Base-by-base conservation (phyloP, 805 yeast species). In the Candida tallmaniae region DNA sequence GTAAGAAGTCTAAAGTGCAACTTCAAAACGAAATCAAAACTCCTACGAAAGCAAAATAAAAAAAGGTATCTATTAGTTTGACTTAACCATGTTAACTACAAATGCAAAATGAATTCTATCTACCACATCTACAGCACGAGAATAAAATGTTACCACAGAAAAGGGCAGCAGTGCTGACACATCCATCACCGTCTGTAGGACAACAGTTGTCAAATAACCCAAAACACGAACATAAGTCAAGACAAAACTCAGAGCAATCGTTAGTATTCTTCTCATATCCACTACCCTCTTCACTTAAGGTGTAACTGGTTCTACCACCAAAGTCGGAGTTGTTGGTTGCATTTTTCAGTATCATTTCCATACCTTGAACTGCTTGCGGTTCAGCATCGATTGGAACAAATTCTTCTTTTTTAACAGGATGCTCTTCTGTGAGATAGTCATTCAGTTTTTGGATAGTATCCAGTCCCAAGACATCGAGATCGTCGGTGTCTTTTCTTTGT, bases 161-260 rank as follows among this genome's bases (percentile, higher is more conserved):
- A 1, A 57, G 47, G 7, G 68, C 68, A 19, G 53, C 38, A 15
- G 60, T 43, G 28, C 62, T 54, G 32, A 65, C 36, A 40, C 59
- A 65, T 7, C 73, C 71, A 34, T 65, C 70, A 4, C 67, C 67
- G 12, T 49, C 48, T 26, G 56, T 39, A n/a, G 73, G 73, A 41
- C 70, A 65, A 39, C 67, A 65, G 5, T 53, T 47, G 29, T 62
- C 65, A 32, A 57, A 57, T 31, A 62, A 48, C 1, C 73, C 71
- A 35, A 66, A 66, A 42, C 73, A 66, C 13, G 55, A 38, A 32
- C 48, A 51, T 25, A 45, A 50, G 32, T 65, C 71, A 31, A 59
- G 42, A 41, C 67, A 63, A 39, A 66, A 65, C 43, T 65, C 70
- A 6, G 63, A 45, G 41, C 73, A 66, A 39, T 66, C 71, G 40